Base-by-base conservation (phyloP, 345 rosid genomes). In the Eucalyptus erythrocorys region DNA sequence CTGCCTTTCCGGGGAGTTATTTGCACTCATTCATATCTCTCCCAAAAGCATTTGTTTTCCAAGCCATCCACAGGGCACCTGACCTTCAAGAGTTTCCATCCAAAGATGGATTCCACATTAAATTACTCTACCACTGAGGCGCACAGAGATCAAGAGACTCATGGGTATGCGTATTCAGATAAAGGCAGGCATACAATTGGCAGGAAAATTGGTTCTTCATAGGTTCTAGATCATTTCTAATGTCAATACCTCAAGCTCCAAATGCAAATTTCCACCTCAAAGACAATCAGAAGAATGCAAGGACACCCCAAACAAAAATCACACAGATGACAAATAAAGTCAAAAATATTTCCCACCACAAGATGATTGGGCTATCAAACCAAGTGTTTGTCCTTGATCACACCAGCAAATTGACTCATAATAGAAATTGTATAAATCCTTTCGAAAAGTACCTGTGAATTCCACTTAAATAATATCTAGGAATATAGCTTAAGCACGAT, bases 381-480 rank as follows among this genome's bases (percentile, higher is more conserved):
- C 82, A 76, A 76, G 82, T 76, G 82, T 71, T 71, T 5, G 13
- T 1, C 26, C 45, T 76, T 76, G 27, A 71, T 1, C 43, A 34
- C 11, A 71, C 53, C 51, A 43, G 53, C 57, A 17, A 48, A 85
- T 32, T 42, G 45, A 51, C 57, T 30, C 30, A 4, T 10, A 34
- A 50, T 34, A 64, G 10, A 37, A 10, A 47, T 53, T n/a, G 50
- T 84, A 6, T 42, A 86, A 64, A 55, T 71, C 86, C 84, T 71
- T 51, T 34, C 57, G 40, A 53, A 53, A 66, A 82, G 32, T 92
- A 95, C 99, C 93, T 96, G 93, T 97, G 99, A 90, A 91, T 87
- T 91, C 89, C 96, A 90, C 99, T 94, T 88, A 97, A 86, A 91
- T 97, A 97, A 90, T 96, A 95, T 79, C 99, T 98, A 87, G 99